Conservation (phyloP, 2,329 filamentous ascomycete genomes). For the Dothistroma septosporum region DNA sequence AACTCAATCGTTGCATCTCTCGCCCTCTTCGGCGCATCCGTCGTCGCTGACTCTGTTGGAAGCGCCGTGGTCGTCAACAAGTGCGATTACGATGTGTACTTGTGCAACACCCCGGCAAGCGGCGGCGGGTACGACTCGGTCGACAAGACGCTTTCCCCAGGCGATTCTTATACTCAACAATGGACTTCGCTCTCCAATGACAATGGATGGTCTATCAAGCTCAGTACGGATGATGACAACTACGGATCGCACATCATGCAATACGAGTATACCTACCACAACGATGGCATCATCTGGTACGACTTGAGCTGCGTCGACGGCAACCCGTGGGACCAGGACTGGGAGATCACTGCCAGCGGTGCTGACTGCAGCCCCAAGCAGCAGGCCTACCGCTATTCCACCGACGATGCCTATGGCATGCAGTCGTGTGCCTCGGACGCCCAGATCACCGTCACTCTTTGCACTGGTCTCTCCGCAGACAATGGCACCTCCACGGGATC, state of each 20-base stretch:
- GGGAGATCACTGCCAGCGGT: constrained; percentile 33
- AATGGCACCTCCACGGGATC: constrained; percentile 10
- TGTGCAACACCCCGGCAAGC: constrained; percentile 30
- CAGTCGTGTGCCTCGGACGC: constrained; percentile 33
- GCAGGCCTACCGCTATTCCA: constrained; percentile 37
- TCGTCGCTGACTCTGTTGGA: constrained; percentile 24
- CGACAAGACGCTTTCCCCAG: constrained; percentile 26
- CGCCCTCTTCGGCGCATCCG: constrained; percentile 24
- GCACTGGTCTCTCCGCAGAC: constrained; percentile 28
- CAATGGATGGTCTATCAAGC: constrained; percentile 40
- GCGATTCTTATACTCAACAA: constrained; percentile 30
- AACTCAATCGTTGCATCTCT: constrained; percentile 25
- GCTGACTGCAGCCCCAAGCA: constrained; percentile 29
- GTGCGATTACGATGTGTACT: constrained; percentile 32
- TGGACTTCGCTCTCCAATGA: constrained; percentile 35
- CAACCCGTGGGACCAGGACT: constrained; percentile 37
- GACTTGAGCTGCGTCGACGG: constrained; percentile 38
- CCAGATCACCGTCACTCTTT: constrained; percentile 36
- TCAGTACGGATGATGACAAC: constrained; percentile 32
- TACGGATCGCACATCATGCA: constrained; percentile 29
- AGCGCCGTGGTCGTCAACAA: constrained; percentile 32
- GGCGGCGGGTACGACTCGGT: constrained; percentile 26
- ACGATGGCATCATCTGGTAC: constrained; percentile 38
- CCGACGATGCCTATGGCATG: constrained; percentile 39
- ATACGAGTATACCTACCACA: constrained; percentile 39